These are phyloP conservation scores for Phenoliferia sp. DNA, from an alignment of 1,284 basidiomycete genomes.

Conservation along the genomic window DNA sequence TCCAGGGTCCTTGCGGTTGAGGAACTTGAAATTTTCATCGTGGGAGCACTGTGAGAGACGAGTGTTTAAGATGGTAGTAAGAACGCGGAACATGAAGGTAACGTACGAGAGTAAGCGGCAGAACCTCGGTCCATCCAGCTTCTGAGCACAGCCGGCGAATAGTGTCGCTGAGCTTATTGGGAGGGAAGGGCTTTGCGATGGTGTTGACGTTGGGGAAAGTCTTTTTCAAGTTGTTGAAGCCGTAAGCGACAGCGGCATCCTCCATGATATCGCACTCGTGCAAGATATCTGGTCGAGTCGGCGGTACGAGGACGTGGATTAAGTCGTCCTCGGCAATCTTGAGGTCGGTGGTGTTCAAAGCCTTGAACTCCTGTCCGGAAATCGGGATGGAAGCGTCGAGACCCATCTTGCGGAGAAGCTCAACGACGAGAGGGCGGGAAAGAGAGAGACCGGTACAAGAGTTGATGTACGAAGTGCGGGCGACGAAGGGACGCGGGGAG, in stretches of 20 bases:
- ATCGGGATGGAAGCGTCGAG: constrained; percentile 33
- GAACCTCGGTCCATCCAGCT: constrained; percentile 91
- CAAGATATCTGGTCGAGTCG: constrained; percentile 91
- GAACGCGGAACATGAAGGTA: neutral
- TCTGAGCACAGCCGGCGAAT: constrained; percentile 86
- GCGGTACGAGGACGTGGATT: constrained; percentile 67
- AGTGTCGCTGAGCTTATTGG: constrained; percentile 87
- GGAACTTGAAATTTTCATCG: constrained; percentile 93
- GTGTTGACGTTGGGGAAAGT: constrained; percentile 93
- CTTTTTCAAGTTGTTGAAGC: constrained; percentile 92
- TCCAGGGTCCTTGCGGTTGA: constrained; percentile 80
- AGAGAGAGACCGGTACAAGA: constrained; percentile 84
- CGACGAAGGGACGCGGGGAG: constrained; percentile 63
- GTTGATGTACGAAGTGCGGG: constrained; percentile 87
- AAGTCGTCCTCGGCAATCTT: constrained; percentile 58
- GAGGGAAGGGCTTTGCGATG: constrained; percentile 82
- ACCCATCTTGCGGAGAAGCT: constrained; percentile 68
- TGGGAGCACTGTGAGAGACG: constrained; percentile 70
- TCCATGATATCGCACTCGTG: constrained; percentile 99
- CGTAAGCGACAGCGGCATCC: constrained; percentile 94
- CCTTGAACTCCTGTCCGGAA: constrained; percentile 42
- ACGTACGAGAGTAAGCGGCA: constrained; percentile 84
- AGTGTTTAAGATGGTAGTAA: neutral
- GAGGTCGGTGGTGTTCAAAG: constrained; percentile 34
- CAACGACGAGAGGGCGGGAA: constrained; percentile 55